Evolutionary conservation across 2,329 filamentous ascomycete species (phyloP).

Genomic region (Monilinia fructicola): DNA sequence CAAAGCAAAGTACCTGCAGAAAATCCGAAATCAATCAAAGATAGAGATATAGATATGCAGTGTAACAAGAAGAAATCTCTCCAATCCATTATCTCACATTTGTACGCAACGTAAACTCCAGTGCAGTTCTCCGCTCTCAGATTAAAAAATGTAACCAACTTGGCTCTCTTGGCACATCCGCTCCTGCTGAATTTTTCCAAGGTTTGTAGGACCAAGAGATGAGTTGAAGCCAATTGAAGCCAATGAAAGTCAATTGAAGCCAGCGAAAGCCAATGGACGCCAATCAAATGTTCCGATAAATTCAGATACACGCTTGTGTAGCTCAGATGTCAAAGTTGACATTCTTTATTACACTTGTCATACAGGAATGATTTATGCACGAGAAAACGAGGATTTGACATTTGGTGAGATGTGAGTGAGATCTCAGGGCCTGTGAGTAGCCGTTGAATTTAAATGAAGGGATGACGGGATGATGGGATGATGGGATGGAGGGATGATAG

Average conservation of each 20-base stretch:
- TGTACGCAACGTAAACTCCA: not conserved
- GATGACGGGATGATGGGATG: not conserved
- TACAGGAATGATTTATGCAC: constrained; percentile 14
- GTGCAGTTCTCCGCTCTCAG: constrained; percentile 13
- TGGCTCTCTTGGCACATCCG: too few species aligned
- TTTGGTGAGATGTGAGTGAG: constrained; percentile 10
- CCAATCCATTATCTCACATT: not conserved
- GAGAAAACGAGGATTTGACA: constrained; percentile 22
- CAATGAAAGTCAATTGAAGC: too few species aligned
- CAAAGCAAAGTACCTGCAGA: constrained; percentile 3
- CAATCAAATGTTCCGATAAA: not conserved
- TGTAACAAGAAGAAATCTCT: not conserved
- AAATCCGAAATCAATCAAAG: not conserved
- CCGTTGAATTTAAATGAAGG: constrained; percentile 7
- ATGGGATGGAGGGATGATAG: too few species aligned
- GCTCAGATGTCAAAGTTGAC: constrained; percentile 6
- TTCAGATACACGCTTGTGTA: constrained; percentile 7
- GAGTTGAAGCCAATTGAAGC: too few species aligned
- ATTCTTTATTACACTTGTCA: constrained; percentile 6
- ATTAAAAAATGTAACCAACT: constrained; percentile 10
- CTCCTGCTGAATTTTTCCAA: too few species aligned
- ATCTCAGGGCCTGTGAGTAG: not conserved
- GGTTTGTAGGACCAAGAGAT: too few species aligned
- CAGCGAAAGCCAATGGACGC: too few species aligned
- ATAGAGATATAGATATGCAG: not conserved